Base-by-base conservation (phyloP, 495 filamentous ascomycete genomes). In the Tuber magnatum region DNA sequence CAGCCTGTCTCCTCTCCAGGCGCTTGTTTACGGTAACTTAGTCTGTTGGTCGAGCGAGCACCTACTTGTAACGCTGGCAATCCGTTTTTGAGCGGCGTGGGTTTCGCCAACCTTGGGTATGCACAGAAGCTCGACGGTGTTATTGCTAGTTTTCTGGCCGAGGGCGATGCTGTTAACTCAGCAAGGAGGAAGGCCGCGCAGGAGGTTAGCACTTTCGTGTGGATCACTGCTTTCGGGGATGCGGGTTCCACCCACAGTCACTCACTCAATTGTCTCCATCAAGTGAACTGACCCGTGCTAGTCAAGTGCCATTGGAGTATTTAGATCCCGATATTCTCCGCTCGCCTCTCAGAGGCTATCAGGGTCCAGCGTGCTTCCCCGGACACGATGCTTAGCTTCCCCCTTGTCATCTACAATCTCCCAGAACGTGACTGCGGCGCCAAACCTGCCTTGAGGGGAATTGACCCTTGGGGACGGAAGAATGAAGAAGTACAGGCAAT, bases 161-260 rank as follows among this genome's bases (percentile, higher is more conserved):
- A 80, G 71, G 78, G 78, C 32, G 83, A 85, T 74, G n/a, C 78
- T 3, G 74, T 84, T 35, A 84, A 86, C 72, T 83, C 83, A 10
- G 78, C 81, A 39, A 83, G 82, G 40, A 85, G 84, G 0, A 86
- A 82, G 56, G 82, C 83, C 69, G 87, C 87, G 5, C 86, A 88
- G 43, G 77, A 86, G 38, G 81, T 88, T 38, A 86, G 86, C 69
- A 88, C 88, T 16, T 91, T 90, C 78, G 79, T 87, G 51, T 91
- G 89, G 89, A 77, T 86, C 10, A 79, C 83, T 10, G 77, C 73
- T 48, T 78, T 78, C 42, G 73, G 82, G 0, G 83, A 81, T 32
- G 83, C 86, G 28, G 68, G 76, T 68, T 78, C 74, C 71, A 84
- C 18, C 41, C 80, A 86, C 82, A 28, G 4, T 44, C 9, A 68